Conservation (phyloP, 805 yeast species). For the Kazachstania taianensis region DNA sequence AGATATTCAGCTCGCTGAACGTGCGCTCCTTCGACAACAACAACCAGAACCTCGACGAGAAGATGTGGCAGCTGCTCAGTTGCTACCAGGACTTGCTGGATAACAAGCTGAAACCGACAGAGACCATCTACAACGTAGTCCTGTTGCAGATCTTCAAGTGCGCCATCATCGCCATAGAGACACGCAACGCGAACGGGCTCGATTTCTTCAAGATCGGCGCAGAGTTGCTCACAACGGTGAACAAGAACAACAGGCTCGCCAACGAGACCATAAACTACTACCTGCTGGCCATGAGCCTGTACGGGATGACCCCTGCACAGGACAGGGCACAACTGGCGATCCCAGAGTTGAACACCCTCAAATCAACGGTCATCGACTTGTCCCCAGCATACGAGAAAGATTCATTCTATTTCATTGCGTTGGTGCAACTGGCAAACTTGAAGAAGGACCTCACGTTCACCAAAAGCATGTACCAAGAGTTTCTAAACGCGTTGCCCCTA, state of each 20-base stretch:
- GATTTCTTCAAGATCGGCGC: conserved; percentile 43
- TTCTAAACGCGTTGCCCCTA: conserved; percentile 17
- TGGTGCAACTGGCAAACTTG: conserved; percentile 33
- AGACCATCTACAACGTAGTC: conserved; percentile 43
- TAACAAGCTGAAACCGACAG: conserved; percentile 45
- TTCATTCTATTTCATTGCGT: conserved; percentile 31
- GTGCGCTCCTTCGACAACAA: conserved; percentile 41
- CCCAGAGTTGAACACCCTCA: conserved; percentile 6
- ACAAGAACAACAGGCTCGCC: conserved; percentile 34
- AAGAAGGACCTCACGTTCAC: conserved; percentile 32
- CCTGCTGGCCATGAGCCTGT: conserved; percentile 35
- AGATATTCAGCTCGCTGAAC: conserved; percentile 45
- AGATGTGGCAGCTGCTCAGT: conserved; percentile 50
- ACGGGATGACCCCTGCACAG: conserved; percentile 14
- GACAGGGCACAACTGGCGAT: neutral
- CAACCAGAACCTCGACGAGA: conserved; percentile 46
- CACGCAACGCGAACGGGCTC: conserved; percentile 32
- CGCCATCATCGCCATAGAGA: conserved; percentile 33
- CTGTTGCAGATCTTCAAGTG: conserved; percentile 43
- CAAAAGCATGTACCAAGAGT: conserved; percentile 32
- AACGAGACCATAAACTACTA: conserved; percentile 37
- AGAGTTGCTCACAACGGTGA: conserved; percentile 36
- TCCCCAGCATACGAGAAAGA: conserved; percentile 20
- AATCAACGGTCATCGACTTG: conserved; percentile 5
- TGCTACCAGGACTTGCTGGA: conserved; percentile 59